Percentiles rank a stretch among this genome's conserved stretches.
These are phyloP conservation scores for Auriscalpium microsporum DNA, from an alignment of 768 basidiomycete species.

Conservation along the genomic window DNA sequence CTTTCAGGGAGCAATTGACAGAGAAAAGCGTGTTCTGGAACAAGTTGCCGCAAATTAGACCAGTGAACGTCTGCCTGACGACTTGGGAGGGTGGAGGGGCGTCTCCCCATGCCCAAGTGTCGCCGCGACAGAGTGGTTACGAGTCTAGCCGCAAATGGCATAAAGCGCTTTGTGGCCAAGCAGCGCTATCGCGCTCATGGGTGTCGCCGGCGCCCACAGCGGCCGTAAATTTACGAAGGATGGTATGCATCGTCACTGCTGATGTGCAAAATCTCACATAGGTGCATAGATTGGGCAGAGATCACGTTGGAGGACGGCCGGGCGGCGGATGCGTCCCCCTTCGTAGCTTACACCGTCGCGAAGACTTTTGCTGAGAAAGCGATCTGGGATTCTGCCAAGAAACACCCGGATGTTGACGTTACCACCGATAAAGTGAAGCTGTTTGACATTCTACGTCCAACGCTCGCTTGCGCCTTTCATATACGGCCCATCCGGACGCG, in stretches of 20 bases:
- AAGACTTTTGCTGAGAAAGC: slow-evolving; percentile 26
- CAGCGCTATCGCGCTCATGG: slow-evolving; percentile 2
- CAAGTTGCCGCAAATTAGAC: neutral
- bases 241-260: neutral
- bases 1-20: slow-evolving; percentile 5
- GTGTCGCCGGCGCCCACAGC: neutral
- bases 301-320: slow-evolving; percentile 24
- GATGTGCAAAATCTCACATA: neutral
- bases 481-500: slow-evolving; percentile 19
- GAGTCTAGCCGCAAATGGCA: too few relatives aligned
- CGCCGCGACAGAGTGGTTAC: too few relatives aligned
- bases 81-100: too few relatives aligned
- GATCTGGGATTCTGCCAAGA: slow-evolving; percentile 18
- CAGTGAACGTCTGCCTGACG: too few relatives aligned
- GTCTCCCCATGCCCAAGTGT: too few relatives aligned
- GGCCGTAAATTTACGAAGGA: neutral
- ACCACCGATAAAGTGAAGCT: slow-evolving; percentile 14
- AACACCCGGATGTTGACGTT: slow-evolving; percentile 20
- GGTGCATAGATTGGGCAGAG: slow-evolving; percentile 16
- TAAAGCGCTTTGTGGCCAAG: slow-evolving; percentile 6
- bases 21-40: slow-evolving; percentile 11
- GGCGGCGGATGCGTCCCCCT: slow-evolving; percentile 21
- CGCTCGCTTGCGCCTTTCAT: slow-evolving; percentile 21
- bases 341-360: slow-evolving; percentile 28
- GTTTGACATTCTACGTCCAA: neutral